Base-by-base conservation (phyloP, 2,329 filamentous ascomycete genomes). In the Ophiostoma montium region DNA sequence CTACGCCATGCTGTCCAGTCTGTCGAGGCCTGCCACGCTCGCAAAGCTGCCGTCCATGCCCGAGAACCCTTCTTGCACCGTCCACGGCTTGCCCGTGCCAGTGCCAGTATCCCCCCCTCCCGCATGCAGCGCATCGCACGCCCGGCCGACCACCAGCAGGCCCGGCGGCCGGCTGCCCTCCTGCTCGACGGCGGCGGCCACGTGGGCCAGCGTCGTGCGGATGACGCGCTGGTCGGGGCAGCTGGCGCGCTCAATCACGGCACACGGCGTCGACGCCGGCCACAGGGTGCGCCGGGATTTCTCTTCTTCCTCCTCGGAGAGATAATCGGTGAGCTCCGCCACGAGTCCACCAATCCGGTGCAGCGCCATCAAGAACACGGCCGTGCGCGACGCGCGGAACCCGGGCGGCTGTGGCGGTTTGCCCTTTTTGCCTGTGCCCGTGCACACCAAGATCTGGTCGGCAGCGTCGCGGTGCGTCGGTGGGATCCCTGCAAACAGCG, bases 161-260 rank as follows among this genome's bases (percentile, higher is more conserved):
- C 92, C 92, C 0, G 92, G 92, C 13, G 92, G 92, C 33, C 90
- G 71, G 56, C 84, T 92, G 0, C 92, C 92, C 60, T 94, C 87
- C 46, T 85, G 79, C 62, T 95, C 88, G 42, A 98, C 80, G 0
- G 92, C 92, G 47, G 80, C 74, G 21, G 75, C 84, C 1, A 96
- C 86, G 58, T 83, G 75, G 57, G 80, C 75, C 21, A 98, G 67
- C 1, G 87, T 95, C 1, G 88, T 92, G 50, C 92, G 74, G 27
- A 98, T 89, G 15, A 98, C 86, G 45, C 90, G 74, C 67, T 98
- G 92, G 61, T 98, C 92, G 0, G 87, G 84, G 61, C 92, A 98
- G 53, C 86, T 94, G 6, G 92, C 92, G 33, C 92, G 76, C 66
- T 98, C 92, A 49, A 98, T 76, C 11, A 98, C 89, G 1, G 90